Percentiles rank a stretch among this genome's conserved stretches.
phyloP scores from a whole-genome alignment of 1,284 basidiomycete species.

The Lentinula novae-zelandiae region DNA sequence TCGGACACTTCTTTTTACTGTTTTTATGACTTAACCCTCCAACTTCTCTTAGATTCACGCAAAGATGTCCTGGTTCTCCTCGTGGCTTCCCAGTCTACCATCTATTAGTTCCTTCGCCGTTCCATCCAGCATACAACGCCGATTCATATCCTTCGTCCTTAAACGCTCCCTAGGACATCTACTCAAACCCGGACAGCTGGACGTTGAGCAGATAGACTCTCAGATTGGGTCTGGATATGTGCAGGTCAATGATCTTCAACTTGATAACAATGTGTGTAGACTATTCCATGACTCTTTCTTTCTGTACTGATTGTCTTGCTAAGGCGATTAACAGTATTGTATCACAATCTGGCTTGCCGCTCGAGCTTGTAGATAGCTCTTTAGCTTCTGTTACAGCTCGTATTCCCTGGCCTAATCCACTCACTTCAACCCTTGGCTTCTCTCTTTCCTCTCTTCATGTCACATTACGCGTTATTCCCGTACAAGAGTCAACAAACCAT shows the following conservation, averaged over 20 bases:
- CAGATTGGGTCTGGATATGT: slow-evolving; percentile 88
- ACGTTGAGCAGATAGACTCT: slow-evolving; percentile 85
- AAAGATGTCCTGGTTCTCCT: slow-evolving; percentile 33
- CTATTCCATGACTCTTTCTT: slow-evolving; percentile 5
- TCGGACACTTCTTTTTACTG: neutral
- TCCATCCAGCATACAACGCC: slow-evolving; percentile 81
- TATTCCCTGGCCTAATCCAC: slow-evolving; percentile 74
- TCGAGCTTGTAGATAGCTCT: slow-evolving; percentile 68
- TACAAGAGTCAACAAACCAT: slow-evolving; percentile 17
- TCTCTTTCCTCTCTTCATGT: slow-evolving; percentile 62
- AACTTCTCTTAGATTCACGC: neutral
- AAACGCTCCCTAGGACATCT: slow-evolving; percentile 83
- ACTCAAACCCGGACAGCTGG: slow-evolving; percentile 84
- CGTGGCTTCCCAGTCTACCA: slow-evolving; percentile 63
- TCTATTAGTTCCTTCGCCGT: slow-evolving; percentile 62
- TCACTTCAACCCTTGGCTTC: slow-evolving; percentile 67
- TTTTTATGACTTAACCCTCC: neutral
- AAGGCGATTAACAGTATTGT: slow-evolving; percentile 82
- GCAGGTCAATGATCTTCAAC: slow-evolving; percentile 79
- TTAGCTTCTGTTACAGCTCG: slow-evolving; percentile 72
- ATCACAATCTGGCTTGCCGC: slow-evolving; percentile 49
- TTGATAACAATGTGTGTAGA: slow-evolving; percentile 68
- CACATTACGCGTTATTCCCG: slow-evolving; percentile 49
- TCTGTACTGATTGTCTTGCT: slow-evolving; percentile 14
- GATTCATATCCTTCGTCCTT: slow-evolving; percentile 88